Base-by-base conservation (phyloP, 78 protist species). In the Pelomyxa schiedti region DNA sequence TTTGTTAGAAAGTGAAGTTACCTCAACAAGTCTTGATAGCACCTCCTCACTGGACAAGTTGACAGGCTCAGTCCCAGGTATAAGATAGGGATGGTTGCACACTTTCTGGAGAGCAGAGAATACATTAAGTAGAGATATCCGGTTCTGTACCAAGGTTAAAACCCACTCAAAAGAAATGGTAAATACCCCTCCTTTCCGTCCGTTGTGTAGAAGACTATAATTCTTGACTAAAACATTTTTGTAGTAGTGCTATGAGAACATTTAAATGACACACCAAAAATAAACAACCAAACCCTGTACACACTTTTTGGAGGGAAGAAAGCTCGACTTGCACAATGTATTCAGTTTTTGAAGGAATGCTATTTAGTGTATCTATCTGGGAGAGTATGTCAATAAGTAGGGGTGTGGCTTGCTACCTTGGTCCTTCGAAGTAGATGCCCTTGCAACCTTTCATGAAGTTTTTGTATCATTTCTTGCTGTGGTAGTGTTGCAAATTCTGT, bases 11-110 rank as follows among this genome's bases (percentile, higher is more conserved):
- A n/a, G n/a, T n/a, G n/a, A n/a, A n/a, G n/a, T n/a, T n/a, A n/a
- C n/a, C 9, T 39, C 42, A 26, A 32, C 53, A 0, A 8, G 28
- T 8, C 24, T 29, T 16, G 32, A 16, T 16, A 16, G 32, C 58
- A 24, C 58, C 32, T 47, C 58, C 58, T 47, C 58, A 16, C 58
- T 16, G 58, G 32, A 24, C 32, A 47, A 16, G 58, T 16, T 16
- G 32, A 16, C 16, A 16, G 58, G 58, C 69, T 80, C 81, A 24
- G 82, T 86, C 43, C 79, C 90, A 7, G 72, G 77, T 79, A 93
- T 58, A 39, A 94, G 85, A 58, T 69, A 81, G 3, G 98, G 96
- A 76, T 95, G 98, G 79, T 95, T 95, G 80, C 97, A 95, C 71
- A 86, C 66, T 83, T 95, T 96, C 53, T 92, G 88, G 52, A 95